A percentile compares a stretch with the other conserved stretches of the same genome.
These are phyloP conservation scores for Termitomyces sp. DNA, from an alignment of 768 basidiomycete genomes.

Conservation along the genomic window DNA sequence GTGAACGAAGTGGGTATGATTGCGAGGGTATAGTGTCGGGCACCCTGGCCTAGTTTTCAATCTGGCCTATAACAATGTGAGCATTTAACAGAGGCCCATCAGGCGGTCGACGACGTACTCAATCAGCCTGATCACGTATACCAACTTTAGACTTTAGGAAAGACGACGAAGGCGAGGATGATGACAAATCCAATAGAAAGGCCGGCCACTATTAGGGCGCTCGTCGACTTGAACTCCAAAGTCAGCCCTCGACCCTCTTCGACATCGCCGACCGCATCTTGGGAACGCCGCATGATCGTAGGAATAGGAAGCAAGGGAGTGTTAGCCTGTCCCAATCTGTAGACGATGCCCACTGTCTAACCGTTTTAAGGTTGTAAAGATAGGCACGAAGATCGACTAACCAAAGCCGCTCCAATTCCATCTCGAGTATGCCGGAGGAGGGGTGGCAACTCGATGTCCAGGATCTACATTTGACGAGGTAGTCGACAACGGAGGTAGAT, in stretches of 20 bases:
- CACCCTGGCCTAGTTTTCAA: neutral
- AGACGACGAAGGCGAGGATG: neutral
- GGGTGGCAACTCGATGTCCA: neutral
- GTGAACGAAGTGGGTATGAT: neutral
- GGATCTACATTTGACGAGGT: neutral
- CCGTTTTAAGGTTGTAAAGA: neutral
- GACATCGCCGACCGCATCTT: neutral
- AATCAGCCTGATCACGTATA: neutral
- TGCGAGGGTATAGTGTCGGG: neutral
- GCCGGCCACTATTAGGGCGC: neutral
- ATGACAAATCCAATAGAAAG: neutral
- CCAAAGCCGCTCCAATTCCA: neutral
- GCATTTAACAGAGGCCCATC: neutral
- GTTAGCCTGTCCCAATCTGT: neutral
- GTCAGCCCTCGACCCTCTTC: neutral
- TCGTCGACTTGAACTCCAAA: neutral
- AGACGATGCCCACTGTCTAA: neutral
- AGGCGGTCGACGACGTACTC: neutral
- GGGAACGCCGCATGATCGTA: neutral
- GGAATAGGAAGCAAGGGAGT: neutral
- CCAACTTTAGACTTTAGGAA: slow-evolving; percentile 4
- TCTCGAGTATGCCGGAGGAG: neutral
- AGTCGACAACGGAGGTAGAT: neutral
- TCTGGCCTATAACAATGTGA: neutral
- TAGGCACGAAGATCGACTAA: neutral